These are phyloP conservation scores for Chaetomium sp. DNA, from an alignment of 2,329 filamentous ascomycete genomes.

Conservation along the genomic window DNA sequence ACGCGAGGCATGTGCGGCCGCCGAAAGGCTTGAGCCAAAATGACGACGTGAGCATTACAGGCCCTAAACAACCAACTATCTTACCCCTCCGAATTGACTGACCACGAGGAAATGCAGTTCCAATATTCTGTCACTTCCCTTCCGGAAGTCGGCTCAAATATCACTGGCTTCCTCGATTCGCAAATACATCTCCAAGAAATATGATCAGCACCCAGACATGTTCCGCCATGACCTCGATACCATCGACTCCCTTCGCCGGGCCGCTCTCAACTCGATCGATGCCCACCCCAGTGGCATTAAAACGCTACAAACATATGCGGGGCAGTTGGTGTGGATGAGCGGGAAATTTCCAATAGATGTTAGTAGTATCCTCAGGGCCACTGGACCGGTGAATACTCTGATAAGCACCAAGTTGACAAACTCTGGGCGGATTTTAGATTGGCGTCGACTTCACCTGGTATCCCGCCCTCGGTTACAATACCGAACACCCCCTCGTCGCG, in stretches of 20 bases:
- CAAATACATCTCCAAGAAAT: conserved; percentile 94
- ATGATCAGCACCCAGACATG: conserved; percentile 98
- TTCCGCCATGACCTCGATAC: conserved; percentile 79
- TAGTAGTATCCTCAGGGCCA: conserved; percentile 25
- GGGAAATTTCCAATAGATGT: conserved; percentile 96
- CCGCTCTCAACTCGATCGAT: conserved; percentile 85
- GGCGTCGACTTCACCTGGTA: conserved; percentile 97
- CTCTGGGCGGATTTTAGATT: conserved; percentile 46
- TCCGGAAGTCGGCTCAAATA: conserved; percentile 75
- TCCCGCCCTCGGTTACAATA: conserved; percentile 85
- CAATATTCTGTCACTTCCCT: conserved; percentile 73
- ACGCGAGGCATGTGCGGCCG: too few species aligned
- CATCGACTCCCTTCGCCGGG: conserved; percentile 74
- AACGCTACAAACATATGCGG: conserved; percentile 86
- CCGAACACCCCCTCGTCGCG: conserved; percentile 60
- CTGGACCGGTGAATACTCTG: not conserved
- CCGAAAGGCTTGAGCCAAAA: conserved; percentile 1
- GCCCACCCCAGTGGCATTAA: conserved; percentile 79
- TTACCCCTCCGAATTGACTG: not conserved
- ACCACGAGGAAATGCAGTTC: conserved; percentile 18
- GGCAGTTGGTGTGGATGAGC: conserved; percentile 85
- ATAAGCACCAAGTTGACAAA: too few species aligned
- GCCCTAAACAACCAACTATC: not conserved
- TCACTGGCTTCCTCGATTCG: conserved; percentile 77
- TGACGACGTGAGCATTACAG: conserved; percentile 14